Evolutionary conservation across 371 early-diverging fungal species (phyloP), one percentile per base, ranked within the genome.

Genomic region (Mortierella polycephala): DNA sequence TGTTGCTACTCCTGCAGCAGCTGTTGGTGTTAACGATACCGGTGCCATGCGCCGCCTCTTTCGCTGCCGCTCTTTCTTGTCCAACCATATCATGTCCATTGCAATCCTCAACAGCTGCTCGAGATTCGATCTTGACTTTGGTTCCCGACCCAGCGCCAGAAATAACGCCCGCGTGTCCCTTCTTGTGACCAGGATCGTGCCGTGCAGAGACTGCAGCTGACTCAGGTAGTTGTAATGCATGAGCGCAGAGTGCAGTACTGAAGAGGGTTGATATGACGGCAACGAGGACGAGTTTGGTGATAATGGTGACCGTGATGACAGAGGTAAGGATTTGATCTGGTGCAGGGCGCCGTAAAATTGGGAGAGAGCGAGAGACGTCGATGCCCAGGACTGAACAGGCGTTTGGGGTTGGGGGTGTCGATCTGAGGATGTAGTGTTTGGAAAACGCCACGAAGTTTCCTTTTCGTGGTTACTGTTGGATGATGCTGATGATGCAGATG

Each of bases 21-120:
- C 2, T 12, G 7, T 12, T 40, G 16, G 13, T 20, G 49, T 40
- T 13, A 50, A 39, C 21, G 45, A 7, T 11, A 41, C 13, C 40
- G n/a, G n/a, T 18, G 42, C 54, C 50, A 18, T 53, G 10, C 42
- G 11, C 41, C 51, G 40, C 1, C 64, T 49, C 41, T 21, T 50
- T 56, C 20, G 14, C 14, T 52, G 69, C 39, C 62, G 39, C 13
- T 60, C 73, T 63, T 71, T 77, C 44, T 67, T 67, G 18, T 76
- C 59, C 39, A 77, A 55, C 79, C 73, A 77, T 21, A 77, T 72
- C 55, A 77, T 37, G 45, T 77, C 79, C 44, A 50, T 42, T 5
- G 79, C 66, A 10, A 77, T 67, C 60, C 54, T 53, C 20, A 77
- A 53, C 18, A 77, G 30, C 30, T 68, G 69, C 18, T 69, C 62